A percentile compares a stretch with the other conserved stretches of the same genome.
These are phyloP conservation scores for Aphanomyces invadans DNA, from an alignment of 352 stramenopile species.

Conservation along the genomic window DNA sequence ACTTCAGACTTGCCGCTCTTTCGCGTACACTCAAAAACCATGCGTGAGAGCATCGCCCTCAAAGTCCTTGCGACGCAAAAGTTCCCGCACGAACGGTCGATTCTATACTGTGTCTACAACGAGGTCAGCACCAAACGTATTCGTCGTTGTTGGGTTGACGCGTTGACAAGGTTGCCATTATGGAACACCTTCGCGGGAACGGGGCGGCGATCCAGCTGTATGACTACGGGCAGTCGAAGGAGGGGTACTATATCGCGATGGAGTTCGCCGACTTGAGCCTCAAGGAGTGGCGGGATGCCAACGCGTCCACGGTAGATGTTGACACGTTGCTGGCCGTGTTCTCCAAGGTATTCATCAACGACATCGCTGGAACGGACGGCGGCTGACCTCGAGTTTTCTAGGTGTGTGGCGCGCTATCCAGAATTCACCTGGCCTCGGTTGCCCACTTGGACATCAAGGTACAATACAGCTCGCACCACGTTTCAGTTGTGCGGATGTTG, in stretches of 20 bases:
- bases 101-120: conserved; percentile 11
- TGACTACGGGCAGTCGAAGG: conserved; percentile 12
- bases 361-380: neutral
- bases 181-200: conserved; percentile 5
- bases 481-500: no score
- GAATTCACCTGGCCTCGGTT: neutral
- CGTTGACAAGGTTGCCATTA: neutral
- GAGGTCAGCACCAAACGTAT: conserved; percentile 8
- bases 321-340: neutral
- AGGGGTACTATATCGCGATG: conserved; percentile 20
- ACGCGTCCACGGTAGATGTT: neutral
- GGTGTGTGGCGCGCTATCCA: neutral
- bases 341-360: neutral
- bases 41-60: conserved; percentile 8
- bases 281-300: neutral
- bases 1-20: conserved; percentile 11
- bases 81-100: conserved; percentile 14
- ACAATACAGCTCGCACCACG: no score
- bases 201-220: conserved; percentile 5
- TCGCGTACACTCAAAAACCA: neutral
- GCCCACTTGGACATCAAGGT: conserved; percentile 54
- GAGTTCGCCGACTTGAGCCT: conserved; percentile 1
- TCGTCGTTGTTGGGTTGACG: neutral
- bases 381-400: neutral
- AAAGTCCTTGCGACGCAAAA: conserved; percentile 13